Evolutionary conservation across 345 rosid genomes (phyloP), one percentile per base, ranked within the genome.

Genomic region (Lumnitzera racemosa): DNA sequence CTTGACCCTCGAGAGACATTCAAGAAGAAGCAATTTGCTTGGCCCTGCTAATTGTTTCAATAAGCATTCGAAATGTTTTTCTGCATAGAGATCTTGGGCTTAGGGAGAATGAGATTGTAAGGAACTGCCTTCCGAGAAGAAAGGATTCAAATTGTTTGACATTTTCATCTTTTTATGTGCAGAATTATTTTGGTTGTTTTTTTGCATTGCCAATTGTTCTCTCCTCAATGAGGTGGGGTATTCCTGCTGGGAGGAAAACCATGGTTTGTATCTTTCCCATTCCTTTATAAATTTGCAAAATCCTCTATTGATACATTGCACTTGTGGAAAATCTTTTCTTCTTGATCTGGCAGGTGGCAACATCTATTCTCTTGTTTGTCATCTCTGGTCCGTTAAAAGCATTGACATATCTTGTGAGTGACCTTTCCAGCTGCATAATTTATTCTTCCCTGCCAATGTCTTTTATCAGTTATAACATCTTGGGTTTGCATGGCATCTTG

Each of bases 171-270:
- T 14, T 2, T 67, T 71, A 56, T 57, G 46, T 4, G 59, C 94
- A 92, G 96, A 92, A 83, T 73, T 92, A 92, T 83, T 92, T 92
- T 58, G 98, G 98, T 25, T 87, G 98, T 68, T 89, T 92, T 72
- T 92, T 92, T 70, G 76, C 96, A 7, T 66, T 92, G 80, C 98
- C 96, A 10, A 80, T 87, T 15, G 98, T 92, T 63, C 76, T 92
- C 57, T 77, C 98, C 59, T 89, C 94, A 1, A 69, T 89, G 78
- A 83, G 98, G 73, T 87, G 98, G 98, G 85, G 91, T 57, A 74
- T 92, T 58, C 79, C 96, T 4, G 90, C 85, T 65, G 96, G 98
- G 55, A 92, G 98, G 76, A 92, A 89, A 73, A 90, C 95, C 15
- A 81, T 89, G 96, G 96, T 92, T 60, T 70, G 80, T 66, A 7